phyloP scores from a whole-genome alignment of 2,329 filamentous ascomycete genomes.

The Cladorrhinum sp. region DNA sequence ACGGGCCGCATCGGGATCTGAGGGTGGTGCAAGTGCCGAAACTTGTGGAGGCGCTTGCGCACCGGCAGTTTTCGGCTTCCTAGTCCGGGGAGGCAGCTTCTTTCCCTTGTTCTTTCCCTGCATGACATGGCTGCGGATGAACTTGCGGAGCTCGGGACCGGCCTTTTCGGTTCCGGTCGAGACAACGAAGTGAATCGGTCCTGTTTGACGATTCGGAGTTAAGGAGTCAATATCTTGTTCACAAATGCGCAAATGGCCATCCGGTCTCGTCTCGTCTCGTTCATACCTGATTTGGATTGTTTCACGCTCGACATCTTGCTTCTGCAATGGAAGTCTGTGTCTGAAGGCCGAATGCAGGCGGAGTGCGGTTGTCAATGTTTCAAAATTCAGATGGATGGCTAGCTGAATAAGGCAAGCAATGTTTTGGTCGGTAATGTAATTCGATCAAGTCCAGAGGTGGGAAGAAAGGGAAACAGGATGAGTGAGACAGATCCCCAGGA shows the following conservation, averaged over 20 bases:
- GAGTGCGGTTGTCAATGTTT: too few species aligned
- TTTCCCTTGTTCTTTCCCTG: constrained; percentile 29
- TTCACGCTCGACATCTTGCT: not conserved
- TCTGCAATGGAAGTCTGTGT: too few species aligned
- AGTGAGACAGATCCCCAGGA: not conserved
- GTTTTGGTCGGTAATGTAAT: not conserved
- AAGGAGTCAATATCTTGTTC: not conserved
- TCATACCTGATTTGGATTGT: not conserved
- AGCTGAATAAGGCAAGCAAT: not conserved
- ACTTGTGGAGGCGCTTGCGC: too few species aligned
- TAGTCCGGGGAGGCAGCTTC: not conserved
- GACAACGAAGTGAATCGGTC: not conserved
- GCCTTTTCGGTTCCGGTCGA: constrained; percentile 17
- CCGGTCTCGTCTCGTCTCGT: too few species aligned
- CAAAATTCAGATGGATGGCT: not conserved
- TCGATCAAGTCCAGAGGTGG: not conserved
- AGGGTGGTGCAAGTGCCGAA: not conserved
- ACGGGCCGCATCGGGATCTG: not conserved
- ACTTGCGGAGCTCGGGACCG: constrained; percentile 21
- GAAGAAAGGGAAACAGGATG: not conserved
- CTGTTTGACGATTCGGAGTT: not conserved
- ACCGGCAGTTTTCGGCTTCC: not conserved
- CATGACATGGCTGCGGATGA: constrained; percentile 32
- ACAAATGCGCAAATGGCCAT: not conserved
- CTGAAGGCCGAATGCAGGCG: too few species aligned